These are phyloP conservation scores for Capsella bursapastoris DNA, from an alignment of 345 rosid genomes.

Conservation along the genomic window DNA sequence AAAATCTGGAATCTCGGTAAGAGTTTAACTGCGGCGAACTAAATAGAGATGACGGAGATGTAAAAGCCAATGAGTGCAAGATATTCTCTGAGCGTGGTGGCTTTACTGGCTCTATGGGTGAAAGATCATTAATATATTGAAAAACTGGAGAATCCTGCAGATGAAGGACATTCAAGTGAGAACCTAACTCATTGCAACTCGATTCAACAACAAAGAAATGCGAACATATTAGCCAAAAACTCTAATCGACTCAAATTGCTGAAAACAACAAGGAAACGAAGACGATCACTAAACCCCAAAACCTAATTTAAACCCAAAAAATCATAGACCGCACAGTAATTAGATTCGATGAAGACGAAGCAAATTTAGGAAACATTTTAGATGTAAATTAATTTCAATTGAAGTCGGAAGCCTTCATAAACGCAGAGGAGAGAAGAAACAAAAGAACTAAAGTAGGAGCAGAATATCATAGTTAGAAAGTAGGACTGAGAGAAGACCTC, in stretches of 20 bases:
- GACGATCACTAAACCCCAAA: neutral
- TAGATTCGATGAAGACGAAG: neutral
- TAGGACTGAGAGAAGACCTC: constrained; percentile 49
- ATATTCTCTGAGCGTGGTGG: constrained; percentile 40
- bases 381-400: neutral
- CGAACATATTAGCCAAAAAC: neutral
- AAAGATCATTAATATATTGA: constrained; percentile 65
- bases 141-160: constrained; percentile 79
- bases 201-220: neutral
- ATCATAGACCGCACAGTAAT: neutral
- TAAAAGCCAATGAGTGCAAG: constrained; percentile 47
- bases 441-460: neutral
- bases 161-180: neutral
- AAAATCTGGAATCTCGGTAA: constrained; percentile 51
- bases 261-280: neutral
- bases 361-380: neutral
- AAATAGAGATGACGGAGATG: constrained; percentile 62
- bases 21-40: constrained; percentile 52
- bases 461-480: neutral
- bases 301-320: neutral
- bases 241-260: neutral
- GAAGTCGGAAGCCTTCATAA: neutral
- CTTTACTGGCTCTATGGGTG: constrained; percentile 61
- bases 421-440: neutral
- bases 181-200: constrained; percentile 7